phyloP scores from a whole-genome alignment of 768 basidiomycete species.

The Hydnum rufescens region DNA sequence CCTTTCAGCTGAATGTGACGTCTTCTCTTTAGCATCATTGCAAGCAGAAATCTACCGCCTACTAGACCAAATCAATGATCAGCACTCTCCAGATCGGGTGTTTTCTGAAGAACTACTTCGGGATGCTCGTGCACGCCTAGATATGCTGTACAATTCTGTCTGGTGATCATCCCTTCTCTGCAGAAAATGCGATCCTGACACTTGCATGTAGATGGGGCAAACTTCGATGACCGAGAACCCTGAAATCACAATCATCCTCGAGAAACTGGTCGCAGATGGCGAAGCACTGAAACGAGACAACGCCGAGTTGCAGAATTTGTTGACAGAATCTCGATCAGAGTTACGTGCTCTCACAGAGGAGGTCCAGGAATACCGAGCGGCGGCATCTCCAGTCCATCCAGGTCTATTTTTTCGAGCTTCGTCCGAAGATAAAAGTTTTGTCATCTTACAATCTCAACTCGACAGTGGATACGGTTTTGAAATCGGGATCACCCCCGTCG shows the following conservation, averaged over 20 bases:
- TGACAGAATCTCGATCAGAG: constrained; percentile 64
- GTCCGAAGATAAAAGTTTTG: too few relatives aligned
- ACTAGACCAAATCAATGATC: constrained; percentile 41
- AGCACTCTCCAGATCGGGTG: constrained; percentile 38
- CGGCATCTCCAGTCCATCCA: neutral
- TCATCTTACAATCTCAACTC: neutral
- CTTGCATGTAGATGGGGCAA: constrained; percentile 5
- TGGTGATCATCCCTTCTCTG: constrained; percentile 14
- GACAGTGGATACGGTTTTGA: neutral
- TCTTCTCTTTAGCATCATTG: constrained; percentile 36
- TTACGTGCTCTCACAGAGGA: constrained; percentile 48
- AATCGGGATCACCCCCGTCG: neutral
- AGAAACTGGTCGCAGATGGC: constrained; percentile 73
- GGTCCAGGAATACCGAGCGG: constrained; percentile 37
- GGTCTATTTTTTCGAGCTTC: neutral
- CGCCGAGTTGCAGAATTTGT: constrained; percentile 50
- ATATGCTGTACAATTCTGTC: constrained; percentile 39
- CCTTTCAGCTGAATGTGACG: neutral
- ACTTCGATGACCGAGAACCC: constrained; percentile 10
- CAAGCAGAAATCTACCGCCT: constrained; percentile 45
- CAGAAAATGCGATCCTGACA: neutral
- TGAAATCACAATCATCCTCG: constrained; percentile 50
- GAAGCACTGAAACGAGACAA: constrained; percentile 67
- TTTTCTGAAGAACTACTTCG: constrained; percentile 45
- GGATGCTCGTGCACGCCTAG: constrained; percentile 44